Evolutionary conservation across 495 filamentous ascomycete species (phyloP).

Genomic region (Penicillium odoratum): DNA sequence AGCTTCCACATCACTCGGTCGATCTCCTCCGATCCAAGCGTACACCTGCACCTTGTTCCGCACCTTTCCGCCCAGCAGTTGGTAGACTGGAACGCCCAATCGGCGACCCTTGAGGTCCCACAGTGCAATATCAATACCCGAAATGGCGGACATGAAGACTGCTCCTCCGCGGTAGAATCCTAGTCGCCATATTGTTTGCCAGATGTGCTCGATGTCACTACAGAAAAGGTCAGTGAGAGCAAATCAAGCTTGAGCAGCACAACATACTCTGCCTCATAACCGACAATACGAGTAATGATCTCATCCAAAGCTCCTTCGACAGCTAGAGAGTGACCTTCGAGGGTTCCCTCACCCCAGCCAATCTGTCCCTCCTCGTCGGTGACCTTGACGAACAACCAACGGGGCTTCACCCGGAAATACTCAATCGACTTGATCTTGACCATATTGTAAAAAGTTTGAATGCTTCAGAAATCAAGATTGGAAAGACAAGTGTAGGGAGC

Average conservation of each 20-base stretch:
- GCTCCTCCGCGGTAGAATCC: constrained; percentile 84
- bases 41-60: constrained; percentile 74
- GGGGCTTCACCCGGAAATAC: constrained; percentile 74
- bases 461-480: not conserved
- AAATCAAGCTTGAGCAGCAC: not conserved
- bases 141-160: constrained; percentile 78
- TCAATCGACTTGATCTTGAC: constrained; percentile 70
- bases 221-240: not conserved
- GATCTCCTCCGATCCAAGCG: constrained; percentile 84
- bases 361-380: constrained; percentile 60
- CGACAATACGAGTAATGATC: constrained; percentile 61
- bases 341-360: constrained; percentile 81
- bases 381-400: constrained; percentile 84
- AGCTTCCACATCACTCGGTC: constrained; percentile 66
- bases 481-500: constrained; percentile 1
- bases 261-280: constrained; percentile 74
- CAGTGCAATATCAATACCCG: constrained; percentile 79
- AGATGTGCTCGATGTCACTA: constrained; percentile 81
- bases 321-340: constrained; percentile 77
- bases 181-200: constrained; percentile 70
- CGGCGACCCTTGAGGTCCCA: constrained; percentile 72
- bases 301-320: constrained; percentile 78
- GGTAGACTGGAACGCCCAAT: constrained; percentile 69
- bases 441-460: constrained; percentile 43
- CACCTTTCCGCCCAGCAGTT: constrained; percentile 75